Evolutionary conservation across 352 stramenopile genomes (phyloP).

Genomic region (Globisporangium sylvaticum): DNA sequence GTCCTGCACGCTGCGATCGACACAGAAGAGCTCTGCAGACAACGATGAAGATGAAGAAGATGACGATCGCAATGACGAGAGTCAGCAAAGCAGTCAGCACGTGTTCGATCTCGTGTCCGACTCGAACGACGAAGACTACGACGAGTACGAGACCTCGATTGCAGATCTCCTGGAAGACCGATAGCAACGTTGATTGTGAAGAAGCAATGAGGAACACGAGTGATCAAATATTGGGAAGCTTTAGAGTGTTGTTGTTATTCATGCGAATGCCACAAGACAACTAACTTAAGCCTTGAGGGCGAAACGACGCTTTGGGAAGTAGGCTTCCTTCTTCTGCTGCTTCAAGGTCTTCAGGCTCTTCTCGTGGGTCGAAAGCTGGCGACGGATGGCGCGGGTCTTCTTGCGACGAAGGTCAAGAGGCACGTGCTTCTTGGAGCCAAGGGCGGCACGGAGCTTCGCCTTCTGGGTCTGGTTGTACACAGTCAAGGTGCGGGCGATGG

Average conservation of each 20-base stretch:
- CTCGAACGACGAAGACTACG: conserved; percentile 46
- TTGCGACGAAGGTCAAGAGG: conserved; percentile 98
- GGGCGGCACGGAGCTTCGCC: conserved; percentile 93
- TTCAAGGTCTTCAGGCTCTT: conserved; percentile 92
- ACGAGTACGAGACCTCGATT: conserved; percentile 26
- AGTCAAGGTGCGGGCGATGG: conserved; percentile 98
- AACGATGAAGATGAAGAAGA: conserved; percentile 18
- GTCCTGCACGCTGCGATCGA: conserved; percentile 47
- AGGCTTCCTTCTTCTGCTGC: conserved; percentile 94
- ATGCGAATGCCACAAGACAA: conserved; percentile 27
- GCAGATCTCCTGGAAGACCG: conserved; percentile 13
- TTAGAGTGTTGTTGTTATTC: conserved; percentile 56
- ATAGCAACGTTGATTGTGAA: conserved; percentile 4
- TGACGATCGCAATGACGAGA: conserved; percentile 10
- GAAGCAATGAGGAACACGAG: conserved; percentile 13
- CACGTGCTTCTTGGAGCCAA: conserved; percentile 95
- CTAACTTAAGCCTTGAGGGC: conserved; percentile 96
- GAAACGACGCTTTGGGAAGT: conserved; percentile 96
- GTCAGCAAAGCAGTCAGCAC: conserved; percentile 9
- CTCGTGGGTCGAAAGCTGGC: conserved; percentile 94
- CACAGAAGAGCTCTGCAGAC: conserved; percentile 44
- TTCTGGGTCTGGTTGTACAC: conserved; percentile 99
- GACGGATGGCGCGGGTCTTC: conserved; percentile 98
- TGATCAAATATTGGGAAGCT: conserved; percentile 41
- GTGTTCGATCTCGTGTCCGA: conserved; percentile 57